Base-by-base conservation (phyloP, 1,139 yeast species). In the Cylindricascospora bacillispora region DNA sequence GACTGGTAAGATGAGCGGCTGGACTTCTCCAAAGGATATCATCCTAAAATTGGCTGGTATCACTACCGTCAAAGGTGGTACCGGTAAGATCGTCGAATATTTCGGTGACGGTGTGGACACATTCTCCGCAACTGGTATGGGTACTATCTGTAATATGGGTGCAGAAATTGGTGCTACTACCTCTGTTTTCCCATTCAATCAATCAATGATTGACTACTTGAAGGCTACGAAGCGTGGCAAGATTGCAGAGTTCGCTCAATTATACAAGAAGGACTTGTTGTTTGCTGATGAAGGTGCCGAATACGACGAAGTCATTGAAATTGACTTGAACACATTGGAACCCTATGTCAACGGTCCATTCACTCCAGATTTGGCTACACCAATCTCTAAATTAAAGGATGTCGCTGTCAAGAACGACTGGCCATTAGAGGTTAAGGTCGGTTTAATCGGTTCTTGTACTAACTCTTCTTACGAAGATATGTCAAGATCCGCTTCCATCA, bases 151-250 rank as follows among this genome's bases (percentile, higher is more conserved):
- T 76, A 86, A 86, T 65, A 86, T 86, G 98, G 98, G 98, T 75
- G 98, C 98, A 47, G 98, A 86, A 67, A 83, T 86, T 50, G 98
- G 98, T 70, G 98, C 97, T 40, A 86, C 98, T 45, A 89, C 98
- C 39, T 89, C 97, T 33, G 86, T 81, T 44, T 89, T 89, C 93
- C 98, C 98, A 63, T 85, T 67, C 77, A 83, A 83, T 70, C 65
- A 74, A 49, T 76, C 94, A 43, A 83, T 83, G 94, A 75, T 65
- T 57, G 81, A 79, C 44, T 89, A 82, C 69, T 72, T 89, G 63
- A 63, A 73, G 46, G 93, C 95, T 36, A 89, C 98, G 44, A 75
- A 74, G 49, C 79, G 98, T 68, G 64, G 72, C 35, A 64, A 74
- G 56, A 81, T 89, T 57, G 82, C 92, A 43, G 77, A 80, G 42